Base-by-base conservation (phyloP, 2,329 filamentous ascomycete species). In the Fusarium protoensiforme region DNA sequence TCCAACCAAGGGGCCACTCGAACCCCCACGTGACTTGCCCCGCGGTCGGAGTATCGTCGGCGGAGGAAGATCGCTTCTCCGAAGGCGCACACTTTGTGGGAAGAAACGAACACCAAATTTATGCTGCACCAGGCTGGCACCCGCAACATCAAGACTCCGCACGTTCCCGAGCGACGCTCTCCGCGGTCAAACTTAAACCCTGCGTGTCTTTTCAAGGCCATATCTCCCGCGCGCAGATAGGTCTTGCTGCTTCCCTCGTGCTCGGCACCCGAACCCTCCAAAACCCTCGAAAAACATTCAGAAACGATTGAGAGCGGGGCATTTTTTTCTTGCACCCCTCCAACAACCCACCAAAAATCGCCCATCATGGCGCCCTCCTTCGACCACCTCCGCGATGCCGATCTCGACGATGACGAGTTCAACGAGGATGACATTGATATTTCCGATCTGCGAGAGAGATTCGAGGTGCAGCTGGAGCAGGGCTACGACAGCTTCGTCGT, bases 401-500 rank as follows among this genome's bases (percentile, higher is more conserved):
- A 98, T 83, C 92, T 96, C 83, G 90, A 92, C 80, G 90, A 92
- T 76, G 94, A 96, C 80, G 92, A 95, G 82, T 93, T 93, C 82
- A 95, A 98, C 82, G 93, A 96, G 85, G 93, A 95, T 81, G 95
- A 98, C 83, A 93, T 98, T 84, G 96, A 98, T 83, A 94, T 97
- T 83, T 96, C 94, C 78, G 96, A 99, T 85, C 89, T 99, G 77
- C 91, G 92, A 83, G 95, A 97, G 83, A 94, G 97, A 84, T 98
- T 95, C 83, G 95, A 98, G 85, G 95, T 98, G 72, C 94, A 96
- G 82, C 89, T 98, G 75, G 96, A 99, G 83, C 94, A 97, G 84
- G 96, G 96, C 67, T 93, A 98, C 79, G 96, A 99, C 83, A 93
- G 95, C 74, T 99, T 99, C 81, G 93, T 99, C 75, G 95, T 98